Evolutionary conservation across 768 basidiomycete genomes (phyloP).

Genomic region (Strobilomyces confusus): DNA sequence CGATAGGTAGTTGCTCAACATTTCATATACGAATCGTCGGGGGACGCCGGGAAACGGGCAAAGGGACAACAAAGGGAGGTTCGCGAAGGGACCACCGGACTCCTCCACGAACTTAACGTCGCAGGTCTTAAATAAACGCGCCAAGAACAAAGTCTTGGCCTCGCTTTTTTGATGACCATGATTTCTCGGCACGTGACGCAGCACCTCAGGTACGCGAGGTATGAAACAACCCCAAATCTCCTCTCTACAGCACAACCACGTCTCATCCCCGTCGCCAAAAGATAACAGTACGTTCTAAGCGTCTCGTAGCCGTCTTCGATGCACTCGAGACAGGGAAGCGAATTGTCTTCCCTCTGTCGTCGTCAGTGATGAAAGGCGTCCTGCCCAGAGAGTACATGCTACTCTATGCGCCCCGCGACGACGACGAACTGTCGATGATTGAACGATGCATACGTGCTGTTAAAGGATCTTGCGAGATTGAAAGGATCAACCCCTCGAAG

Average conservation of each 20-base stretch:
- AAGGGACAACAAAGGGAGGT: background rate
- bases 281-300: background rate
- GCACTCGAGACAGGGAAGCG: background rate
- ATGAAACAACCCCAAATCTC: too few species aligned
- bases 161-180: slow-evolving; percentile 5
- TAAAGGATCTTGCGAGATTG: background rate
- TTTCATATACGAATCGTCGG: slow-evolving; percentile 20
- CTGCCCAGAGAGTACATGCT: background rate
- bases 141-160: background rate
- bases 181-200: slow-evolving; percentile 26
- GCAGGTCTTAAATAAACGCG: slow-evolving; percentile 4
- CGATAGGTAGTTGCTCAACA: slow-evolving; percentile 29
- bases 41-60: background rate
- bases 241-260: too few species aligned
- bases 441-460: background rate
- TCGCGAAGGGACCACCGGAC: slow-evolving; percentile 1
- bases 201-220: background rate
- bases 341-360: too few species aligned
- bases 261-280: too few species aligned
- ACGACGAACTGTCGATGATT: slow-evolving; percentile 1
- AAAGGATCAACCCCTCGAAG: background rate
- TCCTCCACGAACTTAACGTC: background rate
- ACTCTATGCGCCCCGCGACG: slow-evolving; percentile 4
- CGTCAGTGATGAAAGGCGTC: slow-evolving; percentile 1
- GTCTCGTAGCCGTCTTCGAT: background rate